phyloP scores from a whole-genome alignment of 75 land plant species.

The Pinus taeda region DNA sequence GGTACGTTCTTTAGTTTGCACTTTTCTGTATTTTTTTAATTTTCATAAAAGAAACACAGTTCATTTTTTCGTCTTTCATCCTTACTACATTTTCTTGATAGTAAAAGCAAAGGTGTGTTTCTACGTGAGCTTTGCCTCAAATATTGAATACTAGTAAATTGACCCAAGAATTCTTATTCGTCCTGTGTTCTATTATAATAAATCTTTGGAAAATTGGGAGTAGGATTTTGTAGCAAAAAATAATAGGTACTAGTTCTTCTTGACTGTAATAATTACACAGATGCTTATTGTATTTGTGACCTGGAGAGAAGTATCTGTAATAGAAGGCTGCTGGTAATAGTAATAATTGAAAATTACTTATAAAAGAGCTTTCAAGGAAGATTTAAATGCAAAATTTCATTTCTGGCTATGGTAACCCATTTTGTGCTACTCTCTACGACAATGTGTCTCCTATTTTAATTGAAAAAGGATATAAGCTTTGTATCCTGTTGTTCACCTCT shows the following conservation, averaged over 20 bases:
- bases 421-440: too few relatives aligned
- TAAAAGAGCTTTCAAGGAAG: neutral
- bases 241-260: neutral
- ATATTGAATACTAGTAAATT: neutral
- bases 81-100: too few relatives aligned
- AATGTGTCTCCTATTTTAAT: too few relatives aligned
- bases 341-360: neutral
- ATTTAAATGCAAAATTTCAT: neutral
- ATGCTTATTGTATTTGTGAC: neutral
- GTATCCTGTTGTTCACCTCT: too few relatives aligned
- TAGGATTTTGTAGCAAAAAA: neutral
- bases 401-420: neutral
- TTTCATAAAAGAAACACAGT: neutral
- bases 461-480: too few relatives aligned
- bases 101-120: neutral
- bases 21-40: neutral
- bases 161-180: neutral
- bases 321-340: neutral
- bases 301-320: neutral
- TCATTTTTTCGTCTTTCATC: neutral
- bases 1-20: constrained; percentile 28
- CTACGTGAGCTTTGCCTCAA: neutral
- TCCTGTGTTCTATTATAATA: neutral
- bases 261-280: neutral
- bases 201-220: neutral